phyloP scores from a whole-genome alignment of 2,329 filamentous ascomycete genomes.

The Raffaelea deltoideospora region DNA sequence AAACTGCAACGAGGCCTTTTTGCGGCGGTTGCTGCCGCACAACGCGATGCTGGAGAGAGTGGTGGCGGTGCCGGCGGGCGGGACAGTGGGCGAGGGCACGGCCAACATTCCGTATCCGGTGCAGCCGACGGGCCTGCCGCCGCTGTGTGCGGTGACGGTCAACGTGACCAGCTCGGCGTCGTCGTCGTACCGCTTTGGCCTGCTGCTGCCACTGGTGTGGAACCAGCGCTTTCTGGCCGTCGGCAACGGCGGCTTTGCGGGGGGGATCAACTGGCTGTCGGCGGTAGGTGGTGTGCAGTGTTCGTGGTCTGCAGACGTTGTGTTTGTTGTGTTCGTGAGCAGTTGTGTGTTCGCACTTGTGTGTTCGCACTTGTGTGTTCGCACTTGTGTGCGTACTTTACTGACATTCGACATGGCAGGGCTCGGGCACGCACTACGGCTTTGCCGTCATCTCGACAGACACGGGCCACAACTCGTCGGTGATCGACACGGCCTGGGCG shows the following conservation, averaged over 20 bases:
- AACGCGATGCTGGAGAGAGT: slow-evolving; percentile 7
- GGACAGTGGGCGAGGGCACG: slow-evolving; percentile 11
- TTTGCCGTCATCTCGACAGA: slow-evolving; percentile 26
- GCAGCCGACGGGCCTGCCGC: slow-evolving; percentile 16
- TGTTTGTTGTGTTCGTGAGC: no score
- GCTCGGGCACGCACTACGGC: slow-evolving; percentile 18
- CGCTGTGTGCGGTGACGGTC: slow-evolving; percentile 17
- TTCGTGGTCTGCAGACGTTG: no score
- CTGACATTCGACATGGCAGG: slow-evolving; percentile 7
- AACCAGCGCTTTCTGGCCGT: slow-evolving; percentile 16
- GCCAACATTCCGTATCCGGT: slow-evolving; percentile 12
- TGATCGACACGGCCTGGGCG: slow-evolving; percentile 21
- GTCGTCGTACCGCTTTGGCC: slow-evolving; percentile 16
- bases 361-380: no score
- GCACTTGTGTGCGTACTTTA: background rate
- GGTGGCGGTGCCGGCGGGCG: slow-evolving; percentile 8
- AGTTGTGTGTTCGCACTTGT: no score
- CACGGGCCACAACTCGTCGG: slow-evolving; percentile 24
- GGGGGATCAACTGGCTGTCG: slow-evolving; percentile 17
- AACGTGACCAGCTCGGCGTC: slow-evolving; percentile 14
- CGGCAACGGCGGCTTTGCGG: slow-evolving; percentile 18
- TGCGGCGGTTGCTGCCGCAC: background rate
- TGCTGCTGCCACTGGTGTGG: slow-evolving; percentile 18
- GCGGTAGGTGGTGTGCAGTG: no score
- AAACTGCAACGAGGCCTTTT: slow-evolving; percentile 1